Base-by-base conservation (phyloP, 1,284 basidiomycete species). In the Melampsora americana region DNA sequence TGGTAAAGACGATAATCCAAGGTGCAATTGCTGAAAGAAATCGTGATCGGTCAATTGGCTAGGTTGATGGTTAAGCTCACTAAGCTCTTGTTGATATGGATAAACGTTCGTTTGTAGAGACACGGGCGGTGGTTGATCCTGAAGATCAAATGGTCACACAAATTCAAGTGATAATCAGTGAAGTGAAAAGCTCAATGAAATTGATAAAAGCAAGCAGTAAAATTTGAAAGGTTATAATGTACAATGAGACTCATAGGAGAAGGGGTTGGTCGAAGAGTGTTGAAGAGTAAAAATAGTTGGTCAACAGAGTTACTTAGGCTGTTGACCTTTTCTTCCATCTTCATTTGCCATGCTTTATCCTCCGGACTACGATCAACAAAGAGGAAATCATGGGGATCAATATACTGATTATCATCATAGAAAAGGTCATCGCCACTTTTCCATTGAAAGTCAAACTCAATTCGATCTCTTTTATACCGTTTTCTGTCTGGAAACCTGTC, bases 291-390 rank as follows among this genome's bases (percentile, higher is more conserved):
- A 9, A 62, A 28, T 23, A 30, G 61, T 30, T 35, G 28, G 11
- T 28, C 61, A 30, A 62, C 28, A 7, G 61, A 62, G 3, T 20
- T 28, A 9, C 11, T 62, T 12, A 62, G 32, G 26, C 20, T 39
- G 28, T 39, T 62, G 20, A 62, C 61, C 14, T 62, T 28, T 35
- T 30, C 61, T 62, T 62, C 61, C 32, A 62, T 30, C 30, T 35
- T 62, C 18, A 28, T 28, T 39, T 62, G 61, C 61, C 61, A 62
- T 62, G 61, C 61, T 62, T 14, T 39, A 35, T 62, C 61, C 32
- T 62, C 61, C 32, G 61, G 61, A 62, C 61, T 62, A 28, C 28
- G 14, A 62, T 20, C 20, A 23, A 30, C 53, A n/a, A 23, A 59
- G 12, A 59, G 20, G 7, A 11, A 59, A 59, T 6, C n/a, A 23